These are phyloP conservation scores for Sphagnum contortum DNA, from an alignment of 225 moss, liverwort and hornwort species.

Conservation along the genomic window DNA sequence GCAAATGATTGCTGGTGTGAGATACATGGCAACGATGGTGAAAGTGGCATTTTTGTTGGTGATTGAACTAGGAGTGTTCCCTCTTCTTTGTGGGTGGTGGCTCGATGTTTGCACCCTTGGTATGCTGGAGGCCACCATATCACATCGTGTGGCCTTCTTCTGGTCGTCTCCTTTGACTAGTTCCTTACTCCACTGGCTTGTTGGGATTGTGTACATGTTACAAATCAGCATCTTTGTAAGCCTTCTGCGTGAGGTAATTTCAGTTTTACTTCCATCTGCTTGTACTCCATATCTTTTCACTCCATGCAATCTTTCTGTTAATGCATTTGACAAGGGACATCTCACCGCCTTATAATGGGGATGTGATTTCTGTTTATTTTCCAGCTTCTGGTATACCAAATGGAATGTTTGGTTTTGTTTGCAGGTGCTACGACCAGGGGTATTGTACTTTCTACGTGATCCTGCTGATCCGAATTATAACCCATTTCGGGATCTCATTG, in stretches of 20 bases:
- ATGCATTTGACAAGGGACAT: no score
- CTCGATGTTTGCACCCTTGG: constrained; percentile 93
- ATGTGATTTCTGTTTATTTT: neutral
- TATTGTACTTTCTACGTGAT: constrained; percentile 84
- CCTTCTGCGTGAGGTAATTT: constrained; percentile 80
- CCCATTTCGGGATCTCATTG: constrained; percentile 92
- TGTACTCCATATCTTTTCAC: no score
- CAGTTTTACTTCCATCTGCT: neutral
- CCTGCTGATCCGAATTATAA: constrained; percentile 98
- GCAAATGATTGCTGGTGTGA: constrained; percentile 89
- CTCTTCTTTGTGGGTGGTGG: constrained; percentile 97
- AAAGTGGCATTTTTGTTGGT: constrained; percentile 82
- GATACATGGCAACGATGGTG: constrained; percentile 76
- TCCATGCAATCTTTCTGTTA: no score
- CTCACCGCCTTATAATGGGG: no score
- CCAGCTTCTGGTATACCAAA: neutral
- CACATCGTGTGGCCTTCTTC: constrained; percentile 80
- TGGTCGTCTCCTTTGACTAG: constrained; percentile 81
- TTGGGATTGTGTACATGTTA: constrained; percentile 93
- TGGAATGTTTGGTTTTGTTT: constrained; percentile 1
- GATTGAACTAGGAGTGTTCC: constrained; percentile 91
- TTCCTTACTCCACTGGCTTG: constrained; percentile 95
- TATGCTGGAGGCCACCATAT: constrained; percentile 72
- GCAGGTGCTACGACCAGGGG: constrained; percentile 92
- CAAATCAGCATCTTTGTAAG: constrained; percentile 97